Evolutionary conservation across 164 flowering plant species (phyloP).

Genomic region (Cinnamomum chago): DNA sequence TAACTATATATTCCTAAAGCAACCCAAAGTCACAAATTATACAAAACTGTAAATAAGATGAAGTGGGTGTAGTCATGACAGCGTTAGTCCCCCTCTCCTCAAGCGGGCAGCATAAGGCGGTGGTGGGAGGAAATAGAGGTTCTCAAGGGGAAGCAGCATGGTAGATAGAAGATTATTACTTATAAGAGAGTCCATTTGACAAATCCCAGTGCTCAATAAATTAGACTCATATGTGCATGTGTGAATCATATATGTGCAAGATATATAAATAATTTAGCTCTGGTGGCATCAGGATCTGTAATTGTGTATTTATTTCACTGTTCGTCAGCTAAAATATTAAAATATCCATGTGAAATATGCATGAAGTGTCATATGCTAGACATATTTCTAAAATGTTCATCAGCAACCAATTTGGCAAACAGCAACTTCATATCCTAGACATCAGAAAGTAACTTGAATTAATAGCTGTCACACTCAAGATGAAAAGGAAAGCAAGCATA

Average conservation of each 20-base stretch:
- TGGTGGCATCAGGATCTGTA: background rate
- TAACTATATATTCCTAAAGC: background rate
- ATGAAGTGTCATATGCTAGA: background rate
- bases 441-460: background rate
- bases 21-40: background rate
- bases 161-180: background rate
- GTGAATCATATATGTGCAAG: background rate
- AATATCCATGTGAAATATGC: background rate
- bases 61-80: background rate
- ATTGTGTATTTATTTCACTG: background rate
- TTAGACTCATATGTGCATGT: background rate
- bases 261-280: background rate
- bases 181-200: background rate
- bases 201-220: no score
- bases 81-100: background rate
- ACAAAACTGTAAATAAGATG: background rate
- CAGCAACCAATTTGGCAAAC: background rate
- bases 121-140: background rate
- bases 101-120: background rate
- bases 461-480: background rate
- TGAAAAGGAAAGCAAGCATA: background rate
- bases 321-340: background rate
- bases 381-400: background rate
- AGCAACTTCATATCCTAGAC: background rate
- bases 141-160: background rate